Evolutionary conservation across 1,284 basidiomycete genomes (phyloP).

Genomic region (Cystobasidium pallidum): DNA sequence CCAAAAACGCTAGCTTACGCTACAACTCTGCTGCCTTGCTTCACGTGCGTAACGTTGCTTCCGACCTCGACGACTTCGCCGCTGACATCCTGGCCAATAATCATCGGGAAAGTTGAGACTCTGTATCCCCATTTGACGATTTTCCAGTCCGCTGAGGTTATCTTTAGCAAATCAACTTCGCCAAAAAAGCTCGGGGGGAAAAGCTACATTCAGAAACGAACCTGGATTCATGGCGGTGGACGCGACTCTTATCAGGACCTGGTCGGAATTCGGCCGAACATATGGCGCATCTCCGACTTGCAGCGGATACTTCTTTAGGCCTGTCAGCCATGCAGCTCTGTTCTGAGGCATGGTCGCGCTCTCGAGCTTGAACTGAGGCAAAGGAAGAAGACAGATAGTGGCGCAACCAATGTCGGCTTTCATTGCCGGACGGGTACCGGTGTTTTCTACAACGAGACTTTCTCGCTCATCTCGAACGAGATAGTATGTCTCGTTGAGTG

Average conservation of each 20-base stretch:
- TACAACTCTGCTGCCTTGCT: conserved; percentile 65
- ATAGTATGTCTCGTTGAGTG: no score
- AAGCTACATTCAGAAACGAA: background rate
- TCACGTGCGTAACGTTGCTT: conserved; percentile 61
- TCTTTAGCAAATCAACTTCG: background rate
- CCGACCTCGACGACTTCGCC: conserved; percentile 66
- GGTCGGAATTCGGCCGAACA: conserved; percentile 5
- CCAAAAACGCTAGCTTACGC: conserved; percentile 56
- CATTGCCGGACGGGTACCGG: no score
- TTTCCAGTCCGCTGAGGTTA: conserved; percentile 38
- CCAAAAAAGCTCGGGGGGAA: no score
- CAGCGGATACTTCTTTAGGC: conserved; percentile 22
- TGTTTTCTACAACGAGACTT: no score
- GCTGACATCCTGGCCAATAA: conserved; percentile 65
- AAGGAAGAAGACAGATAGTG: background rate
- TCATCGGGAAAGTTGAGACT: conserved; percentile 47
- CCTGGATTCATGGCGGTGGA: conserved; percentile 38
- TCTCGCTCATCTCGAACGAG: no score
- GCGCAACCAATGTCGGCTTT: background rate
- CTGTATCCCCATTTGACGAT: conserved; percentile 36
- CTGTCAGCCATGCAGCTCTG: conserved; percentile 35
- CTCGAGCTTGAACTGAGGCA: background rate
- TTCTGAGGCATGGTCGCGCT: conserved; percentile 26
- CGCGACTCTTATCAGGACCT: conserved; percentile 32
- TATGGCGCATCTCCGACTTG: conserved; percentile 38